These are phyloP conservation scores for Isoetes engelmannii DNA, from an alignment of 83 land plant genomes.

Conservation along the genomic window DNA sequence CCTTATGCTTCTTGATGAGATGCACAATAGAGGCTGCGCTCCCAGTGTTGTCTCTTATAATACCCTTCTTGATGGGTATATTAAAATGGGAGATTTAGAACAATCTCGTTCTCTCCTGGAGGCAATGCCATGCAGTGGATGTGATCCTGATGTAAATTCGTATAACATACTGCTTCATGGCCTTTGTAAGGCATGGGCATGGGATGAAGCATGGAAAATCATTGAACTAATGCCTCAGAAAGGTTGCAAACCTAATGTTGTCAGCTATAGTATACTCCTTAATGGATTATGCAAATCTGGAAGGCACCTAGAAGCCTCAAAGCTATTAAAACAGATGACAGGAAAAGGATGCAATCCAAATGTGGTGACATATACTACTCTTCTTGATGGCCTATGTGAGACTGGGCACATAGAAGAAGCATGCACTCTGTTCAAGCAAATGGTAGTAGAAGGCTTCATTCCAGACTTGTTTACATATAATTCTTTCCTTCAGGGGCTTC, in stretches of 20 bases:
- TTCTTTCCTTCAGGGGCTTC: slow-evolving; percentile 21
- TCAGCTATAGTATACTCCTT: not conserved
- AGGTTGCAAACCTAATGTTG: not conserved
- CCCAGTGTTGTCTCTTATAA: slow-evolving; percentile 41
- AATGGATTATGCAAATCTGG: not conserved
- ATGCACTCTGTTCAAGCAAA: slow-evolving; percentile 8
- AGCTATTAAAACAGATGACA: not conserved
- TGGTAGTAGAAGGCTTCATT: slow-evolving; percentile 12
- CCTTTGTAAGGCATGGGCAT: slow-evolving; percentile 47
- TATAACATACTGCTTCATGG: slow-evolving; percentile 51
- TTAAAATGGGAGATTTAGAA: slow-evolving; percentile 34
- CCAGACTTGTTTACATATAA: slow-evolving; percentile 15
- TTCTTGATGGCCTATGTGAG: slow-evolving; percentile 17
- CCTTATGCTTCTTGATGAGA: slow-evolving; percentile 30
- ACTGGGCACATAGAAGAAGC: not conserved
- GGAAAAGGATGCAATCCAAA: slow-evolving; percentile 20
- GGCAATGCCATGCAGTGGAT: slow-evolving; percentile 33
- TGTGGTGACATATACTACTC: slow-evolving; percentile 16
- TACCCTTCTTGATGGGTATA: slow-evolving; percentile 47
- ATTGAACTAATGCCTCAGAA: too few species aligned
- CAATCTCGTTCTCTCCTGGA: slow-evolving; percentile 45
- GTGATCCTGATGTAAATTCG: slow-evolving; percentile 38
- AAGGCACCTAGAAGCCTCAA: not conserved
- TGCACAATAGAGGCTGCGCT: slow-evolving; percentile 40
- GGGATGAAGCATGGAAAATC: slow-evolving; percentile 45